Percentiles rank a stretch among this genome's conserved stretches.
Evolutionary conservation across 352 stramenopile genomes (phyloP).

Genomic region (Achlya hypogyna): DNA sequence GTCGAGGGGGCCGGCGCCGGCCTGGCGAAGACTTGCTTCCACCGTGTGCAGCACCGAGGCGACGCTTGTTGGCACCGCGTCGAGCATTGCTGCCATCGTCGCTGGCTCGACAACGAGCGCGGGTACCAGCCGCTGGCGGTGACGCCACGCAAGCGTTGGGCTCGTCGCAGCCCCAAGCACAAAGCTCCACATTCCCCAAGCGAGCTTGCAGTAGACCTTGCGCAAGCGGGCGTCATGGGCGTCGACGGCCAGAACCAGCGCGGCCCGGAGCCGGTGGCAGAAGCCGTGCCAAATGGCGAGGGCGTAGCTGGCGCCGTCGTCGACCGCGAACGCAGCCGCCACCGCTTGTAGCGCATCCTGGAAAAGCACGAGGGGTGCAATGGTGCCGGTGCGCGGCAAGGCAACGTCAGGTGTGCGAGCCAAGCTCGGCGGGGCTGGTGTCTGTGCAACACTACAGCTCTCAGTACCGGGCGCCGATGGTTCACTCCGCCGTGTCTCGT

Average conservation of each 20-base stretch:
- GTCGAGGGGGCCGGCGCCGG: neutral
- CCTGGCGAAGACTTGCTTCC: neutral
- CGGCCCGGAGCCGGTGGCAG: neutral
- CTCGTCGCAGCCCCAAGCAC: neutral
- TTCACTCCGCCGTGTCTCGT: neutral
- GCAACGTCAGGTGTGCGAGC: neutral
- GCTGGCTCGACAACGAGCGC: neutral
- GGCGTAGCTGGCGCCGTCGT: neutral
- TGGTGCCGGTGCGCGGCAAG: neutral
- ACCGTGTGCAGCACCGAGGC: neutral
- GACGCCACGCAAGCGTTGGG: neutral
- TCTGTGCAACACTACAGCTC: neutral
- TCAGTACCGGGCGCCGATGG: neutral
- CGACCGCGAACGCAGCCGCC: neutral
- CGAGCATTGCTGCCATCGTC: neutral
- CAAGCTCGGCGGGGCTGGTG: neutral
- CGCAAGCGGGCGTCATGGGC: neutral
- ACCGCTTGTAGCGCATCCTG: neutral
- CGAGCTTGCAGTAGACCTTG: slow-evolving; percentile 1
- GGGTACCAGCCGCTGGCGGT: neutral
- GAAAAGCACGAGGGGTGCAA: neutral
- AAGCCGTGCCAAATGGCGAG: neutral
- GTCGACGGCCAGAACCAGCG: neutral
- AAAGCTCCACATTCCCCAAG: neutral
- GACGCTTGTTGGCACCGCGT: neutral